Percentiles rank a stretch among this genome's conserved stretches.
phyloP scores from a whole-genome alignment of 2,329 filamentous ascomycete species.

The Parastagonospora avenae region DNA sequence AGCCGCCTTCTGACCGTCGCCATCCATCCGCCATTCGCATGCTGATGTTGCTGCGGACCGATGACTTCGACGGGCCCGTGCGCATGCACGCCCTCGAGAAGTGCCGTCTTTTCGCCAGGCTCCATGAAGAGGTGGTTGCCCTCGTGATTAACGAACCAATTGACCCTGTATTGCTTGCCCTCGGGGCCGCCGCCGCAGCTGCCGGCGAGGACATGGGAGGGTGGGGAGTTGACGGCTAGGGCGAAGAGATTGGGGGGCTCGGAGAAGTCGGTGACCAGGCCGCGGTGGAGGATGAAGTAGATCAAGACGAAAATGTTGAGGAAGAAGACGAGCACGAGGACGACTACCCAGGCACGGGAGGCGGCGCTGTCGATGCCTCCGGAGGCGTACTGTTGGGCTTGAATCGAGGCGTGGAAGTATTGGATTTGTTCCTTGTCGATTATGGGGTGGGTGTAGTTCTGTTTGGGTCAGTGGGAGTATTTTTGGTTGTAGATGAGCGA shows the following conservation, averaged over 20 bases:
- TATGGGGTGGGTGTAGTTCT: conserved; percentile 42
- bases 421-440: conserved; percentile 58
- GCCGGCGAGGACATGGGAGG: conserved; percentile 57
- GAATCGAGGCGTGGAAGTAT: conserved; percentile 67
- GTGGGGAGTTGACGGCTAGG: conserved; percentile 70
- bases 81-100: conserved; percentile 14
- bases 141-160: conserved; percentile 54
- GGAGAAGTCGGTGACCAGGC: conserved; percentile 77
- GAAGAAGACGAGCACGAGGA: conserved; percentile 68
- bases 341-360: conserved; percentile 70
- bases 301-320: conserved; percentile 69
- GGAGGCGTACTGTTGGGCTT: conserved; percentile 72
- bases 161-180: conserved; percentile 54
- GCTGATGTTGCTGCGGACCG: too few species aligned
- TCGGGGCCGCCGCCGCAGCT: conserved; percentile 62
- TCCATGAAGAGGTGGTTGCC: conserved; percentile 61
- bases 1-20: conserved; percentile 4
- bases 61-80: conserved; percentile 4
- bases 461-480: too few species aligned
- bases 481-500: too few species aligned
- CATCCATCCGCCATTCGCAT: too few species aligned
- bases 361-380: conserved; percentile 67
- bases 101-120: conserved; percentile 43
- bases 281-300: conserved; percentile 65
- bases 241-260: conserved; percentile 78